phyloP scores from a whole-genome alignment of 495 filamentous ascomycete genomes.

The Penicillium robsamsonii region DNA sequence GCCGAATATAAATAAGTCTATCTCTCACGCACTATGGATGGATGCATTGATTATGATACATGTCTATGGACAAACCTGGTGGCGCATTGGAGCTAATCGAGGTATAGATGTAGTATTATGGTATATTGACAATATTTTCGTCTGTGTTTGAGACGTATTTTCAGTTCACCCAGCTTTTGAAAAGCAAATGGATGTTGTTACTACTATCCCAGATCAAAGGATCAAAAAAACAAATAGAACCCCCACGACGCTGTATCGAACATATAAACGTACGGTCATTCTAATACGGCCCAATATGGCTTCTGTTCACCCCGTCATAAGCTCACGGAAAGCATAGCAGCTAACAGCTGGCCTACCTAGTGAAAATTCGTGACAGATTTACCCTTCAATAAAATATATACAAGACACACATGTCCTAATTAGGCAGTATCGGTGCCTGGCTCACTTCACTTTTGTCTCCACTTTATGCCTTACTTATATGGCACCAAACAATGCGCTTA shows the following conservation, averaged over 20 bases:
- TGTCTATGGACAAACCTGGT: neutral
- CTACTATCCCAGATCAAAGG: neutral
- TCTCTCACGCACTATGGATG: neutral
- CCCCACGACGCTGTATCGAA: neutral
- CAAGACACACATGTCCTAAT: neutral
- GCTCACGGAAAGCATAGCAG: neutral
- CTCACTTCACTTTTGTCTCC: too few relatives aligned
- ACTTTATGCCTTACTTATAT: neutral
- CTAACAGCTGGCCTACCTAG: neutral
- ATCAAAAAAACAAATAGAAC: neutral
- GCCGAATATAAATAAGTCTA: neutral
- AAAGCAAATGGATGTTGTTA: neutral
- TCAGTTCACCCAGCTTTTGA: neutral
- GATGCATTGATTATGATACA: neutral
- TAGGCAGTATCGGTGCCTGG: neutral
- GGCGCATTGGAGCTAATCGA: neutral
- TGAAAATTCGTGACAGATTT: neutral
- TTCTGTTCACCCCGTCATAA: neutral
- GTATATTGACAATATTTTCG: neutral
- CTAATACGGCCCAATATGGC: neutral
- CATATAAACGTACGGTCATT: neutral
- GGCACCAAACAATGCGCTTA: neutral
- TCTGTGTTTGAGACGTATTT: neutral
- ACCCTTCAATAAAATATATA: neutral
- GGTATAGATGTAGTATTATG: neutral